Evolutionary conservation across 2,329 filamentous ascomycete species (phyloP).

Genomic region (Pezicula radicicola): DNA sequence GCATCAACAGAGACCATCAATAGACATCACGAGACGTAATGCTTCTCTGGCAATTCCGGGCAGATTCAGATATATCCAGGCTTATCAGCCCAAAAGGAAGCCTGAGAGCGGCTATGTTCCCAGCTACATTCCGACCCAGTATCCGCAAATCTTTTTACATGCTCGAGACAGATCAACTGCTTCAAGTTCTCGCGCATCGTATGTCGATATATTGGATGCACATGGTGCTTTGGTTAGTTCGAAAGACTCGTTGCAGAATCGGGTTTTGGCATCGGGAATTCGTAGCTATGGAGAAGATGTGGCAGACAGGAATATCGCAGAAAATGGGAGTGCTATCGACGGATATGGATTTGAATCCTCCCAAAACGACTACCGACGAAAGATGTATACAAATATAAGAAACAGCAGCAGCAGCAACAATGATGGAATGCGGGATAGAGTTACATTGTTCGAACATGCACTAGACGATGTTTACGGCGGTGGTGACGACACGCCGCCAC

Average conservation of each 20-base stretch:
- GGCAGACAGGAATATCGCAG: slow-evolving; percentile 51
- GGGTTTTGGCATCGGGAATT: slow-evolving; percentile 47
- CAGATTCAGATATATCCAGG: not conserved
- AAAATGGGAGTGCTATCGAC: not conserved
- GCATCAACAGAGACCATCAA: not conserved
- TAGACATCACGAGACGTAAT: too few relatives aligned
- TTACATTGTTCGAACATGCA: slow-evolving; percentile 5
- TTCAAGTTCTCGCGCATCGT: slow-evolving; percentile 9
- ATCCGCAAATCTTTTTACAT: not conserved
- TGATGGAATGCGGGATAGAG: too few relatives aligned
- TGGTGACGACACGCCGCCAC: slow-evolving; percentile 14
- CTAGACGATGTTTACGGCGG: slow-evolving; percentile 8
- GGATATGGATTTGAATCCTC: slow-evolving; percentile 10
- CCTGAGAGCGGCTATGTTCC: too few relatives aligned
- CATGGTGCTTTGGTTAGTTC: slow-evolving; percentile 47
- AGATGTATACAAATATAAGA: slow-evolving; percentile 4
- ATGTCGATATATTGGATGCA: slow-evolving; percentile 56
- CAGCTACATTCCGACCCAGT: not conserved
- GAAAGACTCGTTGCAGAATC: slow-evolving; percentile 34
- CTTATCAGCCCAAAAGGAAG: not conserved
- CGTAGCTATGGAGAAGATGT: slow-evolving; percentile 63
- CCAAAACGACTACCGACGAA: slow-evolving; percentile 16
- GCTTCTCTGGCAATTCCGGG: too few relatives aligned
- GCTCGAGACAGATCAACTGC: slow-evolving; percentile 4
- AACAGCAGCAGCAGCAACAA: not conserved